Evolutionary conservation across 352 stramenopile species (phyloP), one percentile per base, ranked within the genome.

Genomic region (Globisporangium uncinulatum): DNA sequence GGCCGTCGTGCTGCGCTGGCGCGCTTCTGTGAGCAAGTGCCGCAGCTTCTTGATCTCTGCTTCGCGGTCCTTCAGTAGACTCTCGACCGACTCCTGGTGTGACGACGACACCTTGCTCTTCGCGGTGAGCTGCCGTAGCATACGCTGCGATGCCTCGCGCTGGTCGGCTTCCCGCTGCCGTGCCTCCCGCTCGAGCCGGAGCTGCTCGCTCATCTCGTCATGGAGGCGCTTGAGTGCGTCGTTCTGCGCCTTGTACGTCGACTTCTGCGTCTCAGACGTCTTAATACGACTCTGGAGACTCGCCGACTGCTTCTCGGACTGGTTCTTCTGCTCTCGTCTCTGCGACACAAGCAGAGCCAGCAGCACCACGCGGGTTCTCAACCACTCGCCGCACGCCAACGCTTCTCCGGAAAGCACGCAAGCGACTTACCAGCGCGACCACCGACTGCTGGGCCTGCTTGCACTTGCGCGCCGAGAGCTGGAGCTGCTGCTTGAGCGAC

Each of bases 311-410:
- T 96, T 94, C 58, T 97, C 90, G 63, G 94, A 92, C 54, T 98
- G 83, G 54, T 87, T 86, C 67, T 90, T 89, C 62, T 98, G 91
- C 50, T 98, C 92, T 53, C 86, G 81, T 87, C 97, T 97, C 70
- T 93, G 62, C 47, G 62, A 61, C 42, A 69, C 57, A 70, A 41
- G 48, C 36, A 41, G 32, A 24, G 79, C 62, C 44, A 61, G 56
- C 65, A 70, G 57, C 51, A 61, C 56, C 52, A 59, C 58, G 70
- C 21, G 24, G 53, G 42, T 61, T 39, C 15, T 59, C 37, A 66
- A 57, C 57, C 19, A 57, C 43, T 37, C 48, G 47, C 34, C 36
- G 51, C 15, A 63, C 13, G 36, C 45, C 45, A 13, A 7, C 56
- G 31, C 11, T 42, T 42, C 11, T 42, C 36, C 31, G 47, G 62